Evolutionary conservation across 345 rosid species (phyloP), one percentile per base, ranked within the genome.

Genomic region (Eucalyptus dawsonii): DNA sequence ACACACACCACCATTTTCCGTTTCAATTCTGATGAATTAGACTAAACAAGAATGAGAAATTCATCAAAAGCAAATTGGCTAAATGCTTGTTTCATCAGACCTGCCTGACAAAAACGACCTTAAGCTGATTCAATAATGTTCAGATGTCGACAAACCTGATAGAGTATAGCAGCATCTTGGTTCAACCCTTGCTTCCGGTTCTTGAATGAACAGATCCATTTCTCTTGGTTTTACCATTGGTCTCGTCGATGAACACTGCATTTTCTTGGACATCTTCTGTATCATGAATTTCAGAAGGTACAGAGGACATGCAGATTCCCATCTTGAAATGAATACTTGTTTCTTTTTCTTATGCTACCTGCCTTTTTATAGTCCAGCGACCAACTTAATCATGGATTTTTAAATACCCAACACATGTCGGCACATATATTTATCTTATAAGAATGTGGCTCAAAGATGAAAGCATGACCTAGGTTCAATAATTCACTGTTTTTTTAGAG

Each of bases 111-210:
- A 37, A 58, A 65, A 42, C 67, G 17, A 88, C 40, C 31, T 51
- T 90, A 50, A 91, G 81, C 44, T 40, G 85, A 95, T 76, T 40
- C 5, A 40, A 76, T 11, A 21, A 76, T 76, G 85, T 76, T 97
- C 85, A 76, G 13, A 37, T 76, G 47, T 40, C 85, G 5, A 76
- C 85, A 11, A 40, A 76, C 85, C 97, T 92, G 92, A 85, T 94
- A 89, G 88, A 97, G 92, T 88, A 96, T 89, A 49, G 97, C 97
- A 88, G 99, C 91, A 89, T 97, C 99, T 92, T 97, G 99, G 91
- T 97, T 97, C 0, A 92, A 90, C n/a, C 97, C 97, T 89, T 97
- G 92, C 94, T 94, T 88, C 99, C 97, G 34, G 91, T 90, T 91
- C 69, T 92, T 16, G 98, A 94, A 88, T 92, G 94, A 50, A 95